Evolutionary conservation across 2,329 filamentous ascomycete genomes (phyloP), one percentile per base, ranked within the genome.

Genomic region (Metarhizium rileyi): DNA sequence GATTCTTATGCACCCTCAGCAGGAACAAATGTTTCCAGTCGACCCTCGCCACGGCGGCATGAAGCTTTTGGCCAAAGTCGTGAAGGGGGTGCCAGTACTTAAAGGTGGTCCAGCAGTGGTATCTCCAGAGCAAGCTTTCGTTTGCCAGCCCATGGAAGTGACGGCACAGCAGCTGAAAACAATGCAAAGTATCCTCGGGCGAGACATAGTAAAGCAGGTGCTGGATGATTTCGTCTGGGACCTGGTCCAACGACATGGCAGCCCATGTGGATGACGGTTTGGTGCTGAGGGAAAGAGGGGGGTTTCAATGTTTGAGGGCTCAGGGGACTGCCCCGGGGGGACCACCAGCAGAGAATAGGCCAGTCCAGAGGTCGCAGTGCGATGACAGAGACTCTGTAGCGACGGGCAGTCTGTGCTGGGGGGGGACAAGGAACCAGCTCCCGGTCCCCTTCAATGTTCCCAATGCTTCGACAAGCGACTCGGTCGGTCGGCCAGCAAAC

Each of bases 151-250:
- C 71, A 57, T 80, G 71, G 57, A 91, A 76, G 51, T 81, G 80
- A 56, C 72, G 79, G 22, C 79, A 87, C 10, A 85, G 73, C 25
- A 66, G 63, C 53, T 78, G 72, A 35, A 83, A 58, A 50, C 60
- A 65, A 14, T 56, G 48, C 36, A 82, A 64, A 45, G 73, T 74
- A 52, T 83, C 75, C 50, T 73, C 72, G 56, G 76, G 84, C 61
- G 67, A 80, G 62, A 69, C 64, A 61, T 81, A 81, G 54, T 76
- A 74, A 56, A 96, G 75, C 56, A 97, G 86, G 48, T 83, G 77
- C 62, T 88, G 81, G 59, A 97, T 75, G 54, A 97, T 79, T 71
- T 98, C 93, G 66, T 91, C 86, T 38, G 90, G 90, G 33, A 93
- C 72, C 48, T 63, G 57, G 36, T 70, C 63, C 50, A 79, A 59